Evolutionary conservation across 805 yeast species (phyloP).

Genomic region (Lipomyces orientalis): DNA sequence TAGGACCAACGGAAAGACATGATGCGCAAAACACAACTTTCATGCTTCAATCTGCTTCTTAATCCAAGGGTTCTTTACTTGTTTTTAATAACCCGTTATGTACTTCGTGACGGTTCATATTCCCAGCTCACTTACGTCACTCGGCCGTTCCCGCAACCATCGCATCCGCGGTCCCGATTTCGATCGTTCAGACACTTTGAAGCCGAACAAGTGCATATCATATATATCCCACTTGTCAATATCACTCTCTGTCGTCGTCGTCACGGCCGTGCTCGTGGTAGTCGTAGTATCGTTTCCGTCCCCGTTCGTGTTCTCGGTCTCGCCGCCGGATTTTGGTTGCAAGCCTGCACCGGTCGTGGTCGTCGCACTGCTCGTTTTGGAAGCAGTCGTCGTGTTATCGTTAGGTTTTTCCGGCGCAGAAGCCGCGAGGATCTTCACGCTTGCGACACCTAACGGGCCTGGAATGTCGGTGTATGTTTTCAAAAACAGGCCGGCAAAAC

Average conservation of each 20-base stretch:
- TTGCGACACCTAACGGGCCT: constrained; percentile 23
- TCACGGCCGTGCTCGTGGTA: not conserved
- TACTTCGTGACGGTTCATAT: not conserved
- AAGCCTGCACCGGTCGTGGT: not conserved
- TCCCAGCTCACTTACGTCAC: not conserved
- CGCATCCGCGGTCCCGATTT: constrained; percentile 91
- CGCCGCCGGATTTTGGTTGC: not conserved
- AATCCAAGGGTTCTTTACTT: not conserved
- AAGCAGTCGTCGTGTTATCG: constrained; percentile 7
- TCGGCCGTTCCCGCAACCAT: constrained; percentile 76
- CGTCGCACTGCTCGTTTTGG: not conserved
- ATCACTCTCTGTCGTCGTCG: constrained; percentile 10
- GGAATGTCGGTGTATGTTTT: constrained; percentile 86
- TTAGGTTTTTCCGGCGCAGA: constrained; percentile 54
- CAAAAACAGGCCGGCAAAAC: constrained; percentile 90
- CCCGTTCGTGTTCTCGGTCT: constrained; percentile 5
- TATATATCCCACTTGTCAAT: constrained; percentile 44
- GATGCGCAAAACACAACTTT: not conserved
- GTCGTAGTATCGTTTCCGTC: constrained; percentile 8
- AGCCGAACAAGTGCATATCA: constrained; percentile 85
- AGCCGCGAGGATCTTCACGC: constrained; percentile 71
- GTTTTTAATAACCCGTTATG: not conserved
- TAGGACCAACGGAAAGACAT: not conserved
- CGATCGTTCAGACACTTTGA: constrained; percentile 74
- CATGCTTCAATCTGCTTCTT: not conserved